These are phyloP conservation scores for Pythium brassicae DNA, from an alignment of 352 stramenopile species.

Conservation along the genomic window DNA sequence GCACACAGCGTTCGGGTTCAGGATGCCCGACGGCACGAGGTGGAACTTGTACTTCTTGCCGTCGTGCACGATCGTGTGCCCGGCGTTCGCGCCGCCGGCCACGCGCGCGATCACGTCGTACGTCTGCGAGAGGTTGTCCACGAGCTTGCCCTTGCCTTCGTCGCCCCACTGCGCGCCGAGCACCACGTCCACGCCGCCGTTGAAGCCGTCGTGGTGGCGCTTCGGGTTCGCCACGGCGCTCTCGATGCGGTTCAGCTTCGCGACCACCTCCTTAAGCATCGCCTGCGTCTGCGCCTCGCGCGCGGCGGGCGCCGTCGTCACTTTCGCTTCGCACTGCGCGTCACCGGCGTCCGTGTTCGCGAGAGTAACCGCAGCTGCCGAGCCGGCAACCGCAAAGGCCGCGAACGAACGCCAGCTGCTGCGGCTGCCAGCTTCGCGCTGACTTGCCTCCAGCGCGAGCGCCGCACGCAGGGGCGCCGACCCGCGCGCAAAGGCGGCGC, in stretches of 20 bases:
- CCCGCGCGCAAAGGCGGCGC: slow-evolving; percentile 25
- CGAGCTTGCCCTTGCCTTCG: slow-evolving; percentile 99
- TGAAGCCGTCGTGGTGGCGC: slow-evolving; percentile 59
- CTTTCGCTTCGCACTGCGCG: slow-evolving; percentile 25
- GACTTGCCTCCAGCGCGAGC: slow-evolving; percentile 37
- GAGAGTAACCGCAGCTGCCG: slow-evolving; percentile 7
- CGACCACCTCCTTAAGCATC: slow-evolving; percentile 79
- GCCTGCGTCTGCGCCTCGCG: slow-evolving; percentile 50
- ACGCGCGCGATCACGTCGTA: slow-evolving; percentile 97
- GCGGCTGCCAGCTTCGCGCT: slow-evolving; percentile 16
- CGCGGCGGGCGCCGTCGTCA: slow-evolving; percentile 28
- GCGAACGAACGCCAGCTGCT: slow-evolving; percentile 15
- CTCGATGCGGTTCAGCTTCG: slow-evolving; percentile 87
- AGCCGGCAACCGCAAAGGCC: slow-evolving; percentile 24
- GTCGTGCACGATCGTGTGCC: slow-evolving; percentile 98
- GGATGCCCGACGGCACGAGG: slow-evolving; percentile 96
- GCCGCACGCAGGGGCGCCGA: slow-evolving; percentile 36
- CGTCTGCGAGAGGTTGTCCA: slow-evolving; percentile 90
- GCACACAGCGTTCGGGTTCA: slow-evolving; percentile 94
- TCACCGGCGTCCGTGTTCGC: not conserved
- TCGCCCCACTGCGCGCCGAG: slow-evolving; percentile 98
- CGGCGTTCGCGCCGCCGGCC: slow-evolving; percentile 97
- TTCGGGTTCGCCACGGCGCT: slow-evolving; percentile 81
- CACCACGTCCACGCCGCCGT: slow-evolving; percentile 89
- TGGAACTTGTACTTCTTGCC: slow-evolving; percentile 99